Percentiles rank a stretch among this genome's conserved stretches.
Conservation (phyloP, 176 grass and related monocot genomes). For the Aegilops longissima region DNA sequence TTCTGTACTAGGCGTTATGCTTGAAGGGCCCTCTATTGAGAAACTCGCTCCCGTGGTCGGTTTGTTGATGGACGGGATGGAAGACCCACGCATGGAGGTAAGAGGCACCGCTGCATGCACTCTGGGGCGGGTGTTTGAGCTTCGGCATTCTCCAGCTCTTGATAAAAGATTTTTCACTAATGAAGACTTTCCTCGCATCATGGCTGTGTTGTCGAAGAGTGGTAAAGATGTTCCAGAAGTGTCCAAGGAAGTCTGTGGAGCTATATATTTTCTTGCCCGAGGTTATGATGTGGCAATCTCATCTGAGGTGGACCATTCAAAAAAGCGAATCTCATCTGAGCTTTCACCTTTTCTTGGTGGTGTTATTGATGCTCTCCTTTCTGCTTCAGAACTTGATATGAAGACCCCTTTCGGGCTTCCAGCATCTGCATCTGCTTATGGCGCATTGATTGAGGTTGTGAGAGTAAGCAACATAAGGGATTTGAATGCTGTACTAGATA, state of each 20-base stretch:
- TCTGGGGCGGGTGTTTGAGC: conserved; percentile 83
- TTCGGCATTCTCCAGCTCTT: conserved; percentile 59
- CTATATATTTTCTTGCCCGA: conserved; percentile 89
- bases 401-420: conserved; percentile 50
- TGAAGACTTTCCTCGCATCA: conserved; percentile 59
- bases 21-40: conserved; percentile 86
- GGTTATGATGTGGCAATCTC: conserved; percentile 45
- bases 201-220: conserved; percentile 66
- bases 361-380: conserved; percentile 65
- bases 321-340: conserved; percentile 38
- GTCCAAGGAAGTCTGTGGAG: conserved; percentile 78
- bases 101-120: conserved; percentile 82
- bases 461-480: conserved; percentile 52
- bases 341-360: conserved; percentile 73
- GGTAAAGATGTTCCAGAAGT: conserved; percentile 80
- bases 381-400: conserved; percentile 64
- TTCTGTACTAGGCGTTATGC: conserved; percentile 89
- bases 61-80: conserved; percentile 80
- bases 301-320: too few relatives aligned
- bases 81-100: conserved; percentile 70
- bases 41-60: conserved; percentile 64
- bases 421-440: conserved; percentile 60
- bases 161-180: conserved; percentile 61
- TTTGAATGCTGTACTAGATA: conserved; percentile 40
- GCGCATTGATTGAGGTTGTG: conserved; percentile 82